Conservation (phyloP, 768 basidiomycete species). For the Lactarius vividus region DNA sequence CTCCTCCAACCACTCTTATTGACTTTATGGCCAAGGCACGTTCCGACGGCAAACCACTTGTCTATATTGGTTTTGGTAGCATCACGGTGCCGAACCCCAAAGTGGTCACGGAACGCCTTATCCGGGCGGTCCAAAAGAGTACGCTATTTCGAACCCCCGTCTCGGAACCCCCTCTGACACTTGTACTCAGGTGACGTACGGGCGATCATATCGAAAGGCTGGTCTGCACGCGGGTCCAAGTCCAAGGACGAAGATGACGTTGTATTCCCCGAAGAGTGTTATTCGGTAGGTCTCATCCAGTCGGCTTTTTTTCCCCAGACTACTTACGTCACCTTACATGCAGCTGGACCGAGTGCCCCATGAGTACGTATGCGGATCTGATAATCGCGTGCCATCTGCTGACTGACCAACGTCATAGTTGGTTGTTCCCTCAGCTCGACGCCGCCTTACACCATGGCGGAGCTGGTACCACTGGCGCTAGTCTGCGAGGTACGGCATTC, state of each 20-base stretch:
- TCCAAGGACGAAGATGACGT: constrained; percentile 39
- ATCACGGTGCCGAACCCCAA: constrained; percentile 63
- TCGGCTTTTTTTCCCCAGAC: not conserved
- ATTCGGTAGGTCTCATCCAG: constrained; percentile 34
- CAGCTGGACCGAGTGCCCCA: constrained; percentile 65
- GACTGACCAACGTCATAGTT: constrained; percentile 35
- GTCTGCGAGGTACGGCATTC: constrained; percentile 42
- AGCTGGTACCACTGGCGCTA: constrained; percentile 69
- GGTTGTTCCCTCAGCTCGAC: constrained; percentile 59
- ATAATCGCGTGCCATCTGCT: not conserved
- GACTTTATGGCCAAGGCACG: constrained; percentile 57
- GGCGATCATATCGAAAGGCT: constrained; percentile 67
- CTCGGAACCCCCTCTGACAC: constrained; percentile 7
- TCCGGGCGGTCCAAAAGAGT: constrained; percentile 62
- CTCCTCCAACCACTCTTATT: constrained; percentile 46
- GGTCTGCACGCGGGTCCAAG: constrained; percentile 56
- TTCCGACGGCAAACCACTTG: constrained; percentile 53
- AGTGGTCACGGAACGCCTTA: constrained; percentile 51
- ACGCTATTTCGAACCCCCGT: constrained; percentile 26
- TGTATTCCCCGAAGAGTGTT: constrained; percentile 51
- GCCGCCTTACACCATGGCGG: constrained; percentile 69
- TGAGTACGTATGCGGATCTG: constrained; percentile 37
- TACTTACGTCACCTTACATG: constrained; percentile 22
- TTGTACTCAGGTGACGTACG: constrained; percentile 50
- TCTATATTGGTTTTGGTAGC: constrained; percentile 71